Conservation (phyloP, 1,284 basidiomycete genomes). For the Rugosomyces carneus region DNA sequence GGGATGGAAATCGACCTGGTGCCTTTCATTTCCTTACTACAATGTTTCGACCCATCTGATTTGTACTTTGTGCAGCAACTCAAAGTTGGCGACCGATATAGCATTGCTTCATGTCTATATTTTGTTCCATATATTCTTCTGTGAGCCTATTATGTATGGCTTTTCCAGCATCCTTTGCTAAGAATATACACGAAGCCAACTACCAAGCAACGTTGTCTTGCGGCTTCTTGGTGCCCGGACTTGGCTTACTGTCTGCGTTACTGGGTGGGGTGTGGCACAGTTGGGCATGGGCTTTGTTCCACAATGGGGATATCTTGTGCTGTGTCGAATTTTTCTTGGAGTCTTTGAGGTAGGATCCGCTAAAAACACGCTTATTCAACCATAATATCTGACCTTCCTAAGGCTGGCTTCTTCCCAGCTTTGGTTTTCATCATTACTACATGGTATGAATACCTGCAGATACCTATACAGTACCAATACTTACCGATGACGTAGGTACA, state of each 20-base stretch:
- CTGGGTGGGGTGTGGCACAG: conserved; percentile 36
- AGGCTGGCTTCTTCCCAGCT: conserved; percentile 40
- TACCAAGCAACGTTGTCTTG: conserved; percentile 36
- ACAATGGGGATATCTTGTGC: conserved; percentile 31
- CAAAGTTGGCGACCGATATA: conserved; percentile 19
- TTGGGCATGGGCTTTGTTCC: conserved; percentile 38
- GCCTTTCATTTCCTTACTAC: not conserved
- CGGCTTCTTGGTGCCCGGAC: conserved; percentile 31
- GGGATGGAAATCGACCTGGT: conserved; percentile 24
- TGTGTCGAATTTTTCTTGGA: conserved; percentile 34
- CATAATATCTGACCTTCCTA: not conserved
- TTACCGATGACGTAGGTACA: conserved; percentile 26
- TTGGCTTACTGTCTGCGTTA: conserved; percentile 33
- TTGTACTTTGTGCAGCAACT: conserved; percentile 13
- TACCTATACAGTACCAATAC: not conserved
- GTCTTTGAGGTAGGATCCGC: conserved; percentile 30
- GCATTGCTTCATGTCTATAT: conserved; percentile 19
- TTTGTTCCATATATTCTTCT: conserved; percentile 22
- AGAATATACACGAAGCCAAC: conserved; percentile 23
- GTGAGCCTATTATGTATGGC: conserved; percentile 11
- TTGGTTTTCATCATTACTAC: conserved; percentile 39
- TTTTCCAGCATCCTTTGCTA: not conserved
- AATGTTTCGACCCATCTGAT: not conserved
- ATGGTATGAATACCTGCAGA: conserved; percentile 23
- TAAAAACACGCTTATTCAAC: not conserved